phyloP scores from a whole-genome alignment of 768 basidiomycete species.

The Hydnomerulius pinastri region DNA sequence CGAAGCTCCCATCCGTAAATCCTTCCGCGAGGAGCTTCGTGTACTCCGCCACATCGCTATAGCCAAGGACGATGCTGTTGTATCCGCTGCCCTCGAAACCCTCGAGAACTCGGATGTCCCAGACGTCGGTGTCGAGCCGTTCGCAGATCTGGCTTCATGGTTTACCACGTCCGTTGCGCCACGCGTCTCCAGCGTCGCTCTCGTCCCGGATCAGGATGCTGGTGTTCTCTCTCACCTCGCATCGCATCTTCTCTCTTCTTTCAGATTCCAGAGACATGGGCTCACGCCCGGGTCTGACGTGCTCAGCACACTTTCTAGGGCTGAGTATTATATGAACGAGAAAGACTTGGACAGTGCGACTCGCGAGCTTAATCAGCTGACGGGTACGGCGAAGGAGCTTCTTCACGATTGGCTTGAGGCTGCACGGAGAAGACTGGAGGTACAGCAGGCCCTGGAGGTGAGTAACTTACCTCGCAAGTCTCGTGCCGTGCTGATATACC shows the following conservation, averaged over 20 bases:
- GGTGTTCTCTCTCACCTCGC: conserved; percentile 87
- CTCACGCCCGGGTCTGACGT: conserved; percentile 76
- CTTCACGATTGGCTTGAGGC: conserved; percentile 89
- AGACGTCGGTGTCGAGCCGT: conserved; percentile 82
- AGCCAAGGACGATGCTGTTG: conserved; percentile 70
- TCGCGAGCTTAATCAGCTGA: conserved; percentile 88
- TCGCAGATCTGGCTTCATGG: conserved; percentile 90
- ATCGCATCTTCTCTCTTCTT: conserved; percentile 70
- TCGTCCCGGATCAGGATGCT: conserved; percentile 90
- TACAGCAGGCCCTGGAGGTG: conserved; percentile 90
- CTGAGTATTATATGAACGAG: conserved; percentile 86
- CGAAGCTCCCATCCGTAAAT: conserved; percentile 64
- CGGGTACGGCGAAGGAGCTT: conserved; percentile 74
- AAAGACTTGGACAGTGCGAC: conserved; percentile 86
- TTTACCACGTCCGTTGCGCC: conserved; percentile 83
- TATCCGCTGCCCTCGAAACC: conserved; percentile 63
- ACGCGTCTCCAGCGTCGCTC: conserved; percentile 82
- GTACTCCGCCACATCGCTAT: conserved; percentile 74
- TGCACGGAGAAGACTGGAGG: conserved; percentile 84
- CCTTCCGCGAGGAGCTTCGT: conserved; percentile 90
- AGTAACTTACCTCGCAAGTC: background rate
- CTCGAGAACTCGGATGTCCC: conserved; percentile 73
- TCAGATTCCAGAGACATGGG: conserved; percentile 82
- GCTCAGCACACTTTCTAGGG: conserved; percentile 81
- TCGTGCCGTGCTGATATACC: conserved; percentile 13